Percentiles rank a stretch among this genome's conserved stretches.
Evolutionary conservation across 495 filamentous ascomycete genomes (phyloP).

Genomic region (Lasiosphaeria miniovina): DNA sequence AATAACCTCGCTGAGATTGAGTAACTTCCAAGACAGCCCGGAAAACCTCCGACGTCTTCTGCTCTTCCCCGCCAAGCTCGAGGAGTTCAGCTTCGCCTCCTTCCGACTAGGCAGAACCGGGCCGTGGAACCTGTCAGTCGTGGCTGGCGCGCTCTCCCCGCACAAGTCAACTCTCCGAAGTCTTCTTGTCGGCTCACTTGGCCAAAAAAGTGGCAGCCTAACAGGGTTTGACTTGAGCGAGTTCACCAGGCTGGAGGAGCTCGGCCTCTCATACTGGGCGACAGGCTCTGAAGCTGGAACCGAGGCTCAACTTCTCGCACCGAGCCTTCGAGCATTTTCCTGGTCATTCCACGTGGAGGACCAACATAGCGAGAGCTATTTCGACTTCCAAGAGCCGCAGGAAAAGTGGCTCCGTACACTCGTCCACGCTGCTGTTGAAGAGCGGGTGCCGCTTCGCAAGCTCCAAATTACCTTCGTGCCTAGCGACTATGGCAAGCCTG

Average conservation of each 20-base stretch:
- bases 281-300: slow-evolving; percentile 1
- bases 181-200: slow-evolving; percentile 2
- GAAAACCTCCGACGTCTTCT: slow-evolving; percentile 1
- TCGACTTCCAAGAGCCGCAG: slow-evolving; percentile 4
- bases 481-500: neutral
- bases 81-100: neutral
- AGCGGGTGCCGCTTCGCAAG: neutral
- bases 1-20: neutral
- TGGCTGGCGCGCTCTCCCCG: neutral
- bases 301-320: slow-evolving; percentile 1
- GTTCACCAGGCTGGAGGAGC: slow-evolving; percentile 1
- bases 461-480: neutral
- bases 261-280: neutral
- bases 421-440: neutral
- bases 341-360: neutral
- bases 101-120: neutral
- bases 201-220: neutral
- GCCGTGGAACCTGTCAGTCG: slow-evolving; percentile 2
- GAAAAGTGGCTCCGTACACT: neutral
- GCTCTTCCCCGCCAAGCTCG: slow-evolving; percentile 1
- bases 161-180: slow-evolving; percentile 1
- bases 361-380: neutral
- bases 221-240: neutral
- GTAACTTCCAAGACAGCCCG: slow-evolving; percentile 1
- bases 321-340: neutral